phyloP scores from a whole-genome alignment of 768 basidiomycete genomes.

The Rhizopogon roseolus region DNA sequence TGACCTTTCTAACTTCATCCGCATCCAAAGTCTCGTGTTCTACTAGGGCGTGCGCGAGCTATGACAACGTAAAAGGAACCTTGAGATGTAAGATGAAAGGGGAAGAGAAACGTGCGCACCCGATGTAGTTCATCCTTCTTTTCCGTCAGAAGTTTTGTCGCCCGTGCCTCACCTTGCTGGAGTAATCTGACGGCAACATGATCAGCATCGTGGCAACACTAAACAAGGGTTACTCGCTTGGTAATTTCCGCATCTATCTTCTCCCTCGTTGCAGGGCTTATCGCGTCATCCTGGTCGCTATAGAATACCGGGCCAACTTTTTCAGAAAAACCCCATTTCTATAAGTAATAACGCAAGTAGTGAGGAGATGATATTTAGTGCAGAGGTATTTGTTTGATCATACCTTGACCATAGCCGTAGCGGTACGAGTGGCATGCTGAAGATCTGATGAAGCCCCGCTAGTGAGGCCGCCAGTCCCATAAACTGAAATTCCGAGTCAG shows the following conservation, averaged over 20 bases:
- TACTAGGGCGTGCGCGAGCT: slow-evolving; percentile 89
- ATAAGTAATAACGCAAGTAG: slow-evolving; percentile 3
- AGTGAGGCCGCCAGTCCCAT: slow-evolving; percentile 82
- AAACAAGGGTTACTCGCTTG: slow-evolving; percentile 43
- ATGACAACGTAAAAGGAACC: background rate
- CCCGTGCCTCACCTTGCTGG: slow-evolving; percentile 65
- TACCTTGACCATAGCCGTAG: slow-evolving; percentile 87
- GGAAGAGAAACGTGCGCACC: slow-evolving; percentile 34
- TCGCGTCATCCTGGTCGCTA: slow-evolving; percentile 61
- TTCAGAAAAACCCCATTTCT: slow-evolving; percentile 76
- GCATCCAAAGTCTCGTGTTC: slow-evolving; percentile 91
- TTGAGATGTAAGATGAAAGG: background rate
- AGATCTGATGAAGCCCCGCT: slow-evolving; percentile 93
- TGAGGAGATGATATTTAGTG: slow-evolving; percentile 3
- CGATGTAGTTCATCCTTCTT: slow-evolving; percentile 73
- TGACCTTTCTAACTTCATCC: slow-evolving; percentile 82
- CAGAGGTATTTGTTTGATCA: slow-evolving; percentile 14
- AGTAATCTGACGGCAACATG: slow-evolving; percentile 42
- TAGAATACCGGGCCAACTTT: slow-evolving; percentile 83
- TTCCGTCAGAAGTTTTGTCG: slow-evolving; percentile 54
- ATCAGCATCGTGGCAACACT: background rate
- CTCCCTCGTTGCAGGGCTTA: slow-evolving; percentile 74
- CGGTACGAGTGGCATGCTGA: slow-evolving; percentile 70
- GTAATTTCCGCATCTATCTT: slow-evolving; percentile 87
- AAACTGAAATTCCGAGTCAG: slow-evolving; percentile 46